phyloP scores from a whole-genome alignment of 306 rosid species.

The Abrus precatorius region DNA sequence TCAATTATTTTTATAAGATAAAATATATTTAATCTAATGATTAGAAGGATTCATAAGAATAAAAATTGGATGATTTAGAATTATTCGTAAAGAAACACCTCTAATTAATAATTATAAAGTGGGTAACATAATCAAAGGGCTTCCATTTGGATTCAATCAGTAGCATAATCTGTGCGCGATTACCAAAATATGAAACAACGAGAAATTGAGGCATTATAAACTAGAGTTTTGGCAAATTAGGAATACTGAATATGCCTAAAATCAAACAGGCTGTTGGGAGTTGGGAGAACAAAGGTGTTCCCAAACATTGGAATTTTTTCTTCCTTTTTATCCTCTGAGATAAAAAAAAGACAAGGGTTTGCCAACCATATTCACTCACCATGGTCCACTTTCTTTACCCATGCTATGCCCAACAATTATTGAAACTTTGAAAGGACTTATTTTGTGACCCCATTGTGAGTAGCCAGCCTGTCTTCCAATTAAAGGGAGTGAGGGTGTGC shows the following conservation, averaged over 20 bases:
- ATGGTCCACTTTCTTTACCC: constrained; percentile 31
- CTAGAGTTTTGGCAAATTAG: constrained; percentile 14
- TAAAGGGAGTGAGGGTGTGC: neutral
- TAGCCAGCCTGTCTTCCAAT: constrained; percentile 66
- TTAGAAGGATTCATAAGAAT: no score
- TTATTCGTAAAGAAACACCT: neutral
- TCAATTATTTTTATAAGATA: no score
- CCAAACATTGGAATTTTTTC: neutral
- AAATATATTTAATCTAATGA: no score
- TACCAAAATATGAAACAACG: neutral
- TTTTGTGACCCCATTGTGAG: constrained; percentile 44
- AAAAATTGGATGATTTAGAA: no score
- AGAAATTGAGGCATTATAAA: neutral
- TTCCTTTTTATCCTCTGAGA: constrained; percentile 25
- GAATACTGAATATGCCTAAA: constrained; percentile 21
- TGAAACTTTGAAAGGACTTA: constrained; percentile 45
- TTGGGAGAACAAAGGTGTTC: neutral
- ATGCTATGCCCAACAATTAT: constrained; percentile 45
- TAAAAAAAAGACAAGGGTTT: constrained; percentile 13
- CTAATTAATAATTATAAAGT: neutral
- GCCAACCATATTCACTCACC: constrained; percentile 24
- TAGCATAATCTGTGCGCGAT: neutral
- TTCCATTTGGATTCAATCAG: constrained; percentile 12
- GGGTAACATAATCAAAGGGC: neutral
- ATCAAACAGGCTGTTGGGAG: neutral